Evolutionary conservation across 805 yeast species (phyloP).

Genomic region (Starmera dryadoides): DNA sequence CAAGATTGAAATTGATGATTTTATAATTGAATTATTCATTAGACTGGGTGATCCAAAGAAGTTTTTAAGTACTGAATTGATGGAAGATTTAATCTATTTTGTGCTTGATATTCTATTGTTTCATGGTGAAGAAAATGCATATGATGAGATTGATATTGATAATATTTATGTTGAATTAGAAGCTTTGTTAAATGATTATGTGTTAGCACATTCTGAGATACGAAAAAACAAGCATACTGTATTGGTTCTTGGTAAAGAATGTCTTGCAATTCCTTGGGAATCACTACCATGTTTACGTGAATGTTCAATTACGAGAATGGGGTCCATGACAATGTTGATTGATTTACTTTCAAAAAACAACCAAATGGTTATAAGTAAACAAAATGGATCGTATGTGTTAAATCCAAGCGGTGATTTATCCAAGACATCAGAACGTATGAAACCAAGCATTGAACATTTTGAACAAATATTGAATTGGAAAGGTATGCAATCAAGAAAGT

Average conservation of each 20-base stretch:
- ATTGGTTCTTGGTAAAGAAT: conserved; percentile 57
- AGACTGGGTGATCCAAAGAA: conserved; percentile 33
- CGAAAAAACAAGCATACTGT: conserved; percentile 45
- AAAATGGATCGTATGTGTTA: conserved; percentile 52
- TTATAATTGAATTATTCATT: conserved; percentile 43
- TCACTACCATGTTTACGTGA: conserved; percentile 49
- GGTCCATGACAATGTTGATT: conserved; percentile 46
- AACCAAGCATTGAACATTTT: conserved; percentile 29
- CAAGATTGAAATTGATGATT: conserved; percentile 31
- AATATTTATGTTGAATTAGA: conserved; percentile 46
- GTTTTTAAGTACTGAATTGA: conserved; percentile 25
- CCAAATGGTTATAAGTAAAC: conserved; percentile 14
- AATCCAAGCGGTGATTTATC: conserved; percentile 79
- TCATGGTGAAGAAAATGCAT: conserved; percentile 59
- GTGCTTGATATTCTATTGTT: conserved; percentile 51
- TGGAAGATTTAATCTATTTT: conserved; percentile 61
- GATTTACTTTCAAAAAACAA: conserved; percentile 24
- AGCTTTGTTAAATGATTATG: conserved; percentile 32
- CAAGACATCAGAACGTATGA: conserved; percentile 57
- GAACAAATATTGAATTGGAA: conserved; percentile 33
- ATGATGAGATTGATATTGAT: conserved; percentile 58
- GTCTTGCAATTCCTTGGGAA: conserved; percentile 89
- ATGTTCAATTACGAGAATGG: conserved; percentile 65
- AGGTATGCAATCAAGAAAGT: conserved; percentile 48
- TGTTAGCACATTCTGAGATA: conserved; percentile 8